A percentile compares a stretch with the other conserved stretches of the same genome.
These are phyloP conservation scores for Wickerhamomyces xylosicus DNA, from an alignment of 805 yeast genomes.

Conservation along the genomic window DNA sequence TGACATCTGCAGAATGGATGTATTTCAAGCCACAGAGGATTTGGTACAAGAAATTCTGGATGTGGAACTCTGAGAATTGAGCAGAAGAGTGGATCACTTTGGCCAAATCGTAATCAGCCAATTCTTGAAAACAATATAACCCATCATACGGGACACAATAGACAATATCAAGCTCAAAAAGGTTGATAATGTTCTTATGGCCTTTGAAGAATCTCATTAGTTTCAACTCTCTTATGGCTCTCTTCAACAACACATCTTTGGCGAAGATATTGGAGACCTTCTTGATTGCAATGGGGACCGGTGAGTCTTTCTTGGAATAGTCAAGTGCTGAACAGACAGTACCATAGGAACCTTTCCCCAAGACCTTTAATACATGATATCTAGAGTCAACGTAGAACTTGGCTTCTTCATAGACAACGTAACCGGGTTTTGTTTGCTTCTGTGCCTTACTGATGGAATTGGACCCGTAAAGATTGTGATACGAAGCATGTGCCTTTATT, in stretches of 20 bases:
- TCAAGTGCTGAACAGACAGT: constrained; percentile 71
- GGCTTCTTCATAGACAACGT: constrained; percentile 36
- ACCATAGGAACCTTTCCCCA: constrained; percentile 86
- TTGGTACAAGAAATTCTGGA: constrained; percentile 68
- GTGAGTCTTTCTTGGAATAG: constrained; percentile 21
- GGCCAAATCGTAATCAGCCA: constrained; percentile 73
- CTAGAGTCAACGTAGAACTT: constrained; percentile 54
- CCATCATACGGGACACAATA: constrained; percentile 67
- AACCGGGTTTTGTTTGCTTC: constrained; percentile 10
- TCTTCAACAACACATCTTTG: constrained; percentile 53
- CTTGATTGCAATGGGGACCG: constrained; percentile 58
- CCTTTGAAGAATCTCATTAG: constrained; percentile 79
- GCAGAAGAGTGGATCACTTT: constrained; percentile 69
- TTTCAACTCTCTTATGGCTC: constrained; percentile 79
- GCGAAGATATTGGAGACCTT: constrained; percentile 64
- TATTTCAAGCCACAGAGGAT: constrained; percentile 79
- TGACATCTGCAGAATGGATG: constrained; percentile 85
- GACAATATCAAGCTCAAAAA: constrained; percentile 68
- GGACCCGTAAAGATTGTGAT: not conserved
- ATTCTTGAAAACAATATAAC: constrained; percentile 79
- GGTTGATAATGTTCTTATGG: constrained; percentile 68
- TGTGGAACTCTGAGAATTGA: constrained; percentile 77
- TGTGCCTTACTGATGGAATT: not conserved
- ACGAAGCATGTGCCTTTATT: not conserved
- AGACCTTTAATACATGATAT: constrained; percentile 43